Evolutionary conservation across 2,329 filamentous ascomycete genomes (phyloP).

Genomic region (Aspergillus candidus): DNA sequence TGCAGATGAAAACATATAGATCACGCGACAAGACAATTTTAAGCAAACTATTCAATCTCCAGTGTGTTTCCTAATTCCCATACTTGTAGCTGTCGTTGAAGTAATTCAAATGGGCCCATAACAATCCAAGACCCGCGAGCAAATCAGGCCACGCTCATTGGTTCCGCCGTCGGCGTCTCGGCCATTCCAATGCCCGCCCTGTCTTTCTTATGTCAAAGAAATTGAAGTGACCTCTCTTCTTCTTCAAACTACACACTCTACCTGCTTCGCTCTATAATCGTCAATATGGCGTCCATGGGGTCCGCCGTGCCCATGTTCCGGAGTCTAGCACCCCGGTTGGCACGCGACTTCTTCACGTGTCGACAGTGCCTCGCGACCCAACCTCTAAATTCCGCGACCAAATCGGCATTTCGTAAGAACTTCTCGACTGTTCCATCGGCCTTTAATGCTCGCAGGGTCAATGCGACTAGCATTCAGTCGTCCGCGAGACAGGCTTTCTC

Average conservation of each 20-base stretch:
- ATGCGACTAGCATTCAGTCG: constrained; percentile 18
- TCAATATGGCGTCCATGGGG: constrained; percentile 30
- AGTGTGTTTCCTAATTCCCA: too few species aligned
- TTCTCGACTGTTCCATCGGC: constrained; percentile 24
- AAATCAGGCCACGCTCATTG: constrained; percentile 19
- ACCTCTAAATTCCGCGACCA: constrained; percentile 24
- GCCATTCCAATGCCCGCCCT: constrained; percentile 10
- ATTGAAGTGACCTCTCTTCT: constrained; percentile 1
- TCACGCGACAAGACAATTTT: too few species aligned
- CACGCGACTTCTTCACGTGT: constrained; percentile 37
- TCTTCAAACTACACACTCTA: not conserved
- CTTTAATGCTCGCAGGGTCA: constrained; percentile 21
- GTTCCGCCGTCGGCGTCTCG: constrained; percentile 7
- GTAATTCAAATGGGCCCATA: too few species aligned
- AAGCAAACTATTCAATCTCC: too few species aligned
- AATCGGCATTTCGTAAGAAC: constrained; percentile 26
- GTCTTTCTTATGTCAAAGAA: constrained; percentile 2
- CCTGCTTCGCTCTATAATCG: constrained; percentile 3
- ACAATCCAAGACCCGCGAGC: not conserved
- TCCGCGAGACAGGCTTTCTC: constrained; percentile 26
- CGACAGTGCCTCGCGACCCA: constrained; percentile 33
- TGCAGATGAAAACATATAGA: too few species aligned
- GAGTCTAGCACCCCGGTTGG: constrained; percentile 31
- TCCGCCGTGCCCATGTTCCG: constrained; percentile 27
- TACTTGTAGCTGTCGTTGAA: too few species aligned